A percentile compares a stretch with the other conserved stretches of the same genome.
Conservation (phyloP, 108 stramenopile genomes). For the Aurantiochytrium sp. region DNA sequence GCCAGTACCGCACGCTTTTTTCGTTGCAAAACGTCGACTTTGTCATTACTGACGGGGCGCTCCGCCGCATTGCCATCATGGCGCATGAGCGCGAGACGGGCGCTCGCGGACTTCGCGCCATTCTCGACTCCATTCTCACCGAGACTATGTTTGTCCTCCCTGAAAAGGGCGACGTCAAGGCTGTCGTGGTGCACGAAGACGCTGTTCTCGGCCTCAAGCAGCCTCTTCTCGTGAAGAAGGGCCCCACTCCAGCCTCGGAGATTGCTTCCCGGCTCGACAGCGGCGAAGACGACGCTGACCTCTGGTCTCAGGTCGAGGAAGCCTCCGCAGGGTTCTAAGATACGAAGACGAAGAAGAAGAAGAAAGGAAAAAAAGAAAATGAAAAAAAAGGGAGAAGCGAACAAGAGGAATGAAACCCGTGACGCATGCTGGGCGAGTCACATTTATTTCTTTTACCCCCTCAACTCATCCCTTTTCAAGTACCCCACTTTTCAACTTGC, state of each 20-base stretch:
- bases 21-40: constrained; percentile 86
- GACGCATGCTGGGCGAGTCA: background rate
- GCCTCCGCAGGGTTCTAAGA: background rate
- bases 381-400: too few relatives aligned
- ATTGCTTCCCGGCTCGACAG: background rate
- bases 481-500: background rate
- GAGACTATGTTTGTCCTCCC: constrained; percentile 88
- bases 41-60: constrained; percentile 80
- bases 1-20: constrained; percentile 88
- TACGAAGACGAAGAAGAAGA: background rate
- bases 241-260: background rate
- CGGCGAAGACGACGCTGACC: background rate
- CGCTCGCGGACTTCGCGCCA: constrained; percentile 84
- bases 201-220: constrained; percentile 60
- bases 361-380: too few relatives aligned
- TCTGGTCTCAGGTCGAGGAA: constrained; percentile 15
- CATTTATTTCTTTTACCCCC: background rate
- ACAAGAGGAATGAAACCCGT: background rate
- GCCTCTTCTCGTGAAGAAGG: constrained; percentile 1
- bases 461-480: background rate
- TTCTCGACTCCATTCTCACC: constrained; percentile 82
- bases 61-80: constrained; percentile 74
- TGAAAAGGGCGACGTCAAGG: constrained; percentile 69
- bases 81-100: constrained; percentile 84
- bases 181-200: constrained; percentile 82